These are phyloP conservation scores for Fusarium sp. DNA, from an alignment of 2,329 filamentous ascomycete genomes.

Conservation along the genomic window DNA sequence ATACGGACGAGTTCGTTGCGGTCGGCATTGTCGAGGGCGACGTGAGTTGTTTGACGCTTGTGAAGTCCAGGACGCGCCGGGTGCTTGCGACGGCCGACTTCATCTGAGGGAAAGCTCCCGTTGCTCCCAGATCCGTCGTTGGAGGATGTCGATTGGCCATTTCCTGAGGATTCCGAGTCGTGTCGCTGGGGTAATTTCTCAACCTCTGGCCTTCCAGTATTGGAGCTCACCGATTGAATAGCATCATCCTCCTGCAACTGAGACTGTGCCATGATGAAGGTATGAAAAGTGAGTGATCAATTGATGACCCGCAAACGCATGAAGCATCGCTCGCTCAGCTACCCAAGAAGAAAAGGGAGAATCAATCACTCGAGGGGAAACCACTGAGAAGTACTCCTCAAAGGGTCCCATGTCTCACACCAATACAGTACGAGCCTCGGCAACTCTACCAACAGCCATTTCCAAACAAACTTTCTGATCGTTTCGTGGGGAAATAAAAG, in stretches of 20 bases:
- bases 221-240: neutral
- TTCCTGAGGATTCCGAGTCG: neutral
- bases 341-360: neutral
- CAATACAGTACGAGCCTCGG: neutral
- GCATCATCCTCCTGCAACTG: neutral
- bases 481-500: neutral
- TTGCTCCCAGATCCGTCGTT: neutral
- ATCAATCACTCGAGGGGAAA: neutral
- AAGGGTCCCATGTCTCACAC: neutral
- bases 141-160: neutral
- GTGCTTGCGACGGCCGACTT: neutral
- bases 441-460: neutral
- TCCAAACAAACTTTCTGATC: neutral
- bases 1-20: slow-evolving; percentile 52
- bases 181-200: neutral
- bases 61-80: neutral
- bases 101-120: neutral
- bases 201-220: neutral
- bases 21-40: slow-evolving; percentile 47
- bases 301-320: neutral
- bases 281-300: neutral
- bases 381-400: neutral
- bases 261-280: neutral
- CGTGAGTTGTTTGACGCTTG: neutral
- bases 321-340: neutral